Conservation (phyloP, 2,329 filamentous ascomycete species). For the Xylaria sp. region DNA sequence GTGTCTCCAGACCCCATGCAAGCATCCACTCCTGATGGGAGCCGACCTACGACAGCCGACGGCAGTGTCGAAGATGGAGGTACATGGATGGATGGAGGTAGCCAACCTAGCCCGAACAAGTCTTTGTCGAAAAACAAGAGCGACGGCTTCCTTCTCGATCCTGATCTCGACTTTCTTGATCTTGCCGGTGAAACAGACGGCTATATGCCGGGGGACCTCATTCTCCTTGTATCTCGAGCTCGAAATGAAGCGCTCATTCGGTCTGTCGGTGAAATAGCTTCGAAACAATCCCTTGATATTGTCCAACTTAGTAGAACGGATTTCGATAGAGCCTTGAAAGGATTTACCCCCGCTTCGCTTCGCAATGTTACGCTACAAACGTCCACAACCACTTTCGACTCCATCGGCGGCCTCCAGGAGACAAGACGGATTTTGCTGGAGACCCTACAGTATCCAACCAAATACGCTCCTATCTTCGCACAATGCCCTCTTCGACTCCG, state of each 20-base stretch:
- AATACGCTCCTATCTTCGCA: slow-evolving; percentile 97
- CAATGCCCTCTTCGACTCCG: slow-evolving; percentile 94
- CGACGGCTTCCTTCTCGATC: slow-evolving; percentile 78
- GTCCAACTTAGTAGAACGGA: slow-evolving; percentile 78
- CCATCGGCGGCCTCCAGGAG: slow-evolving; percentile 87
- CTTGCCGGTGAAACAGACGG: slow-evolving; percentile 94
- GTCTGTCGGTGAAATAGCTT: slow-evolving; percentile 68
- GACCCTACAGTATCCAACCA: slow-evolving; percentile 95
- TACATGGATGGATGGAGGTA: slow-evolving; percentile 81
- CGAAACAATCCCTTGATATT: slow-evolving; percentile 59
- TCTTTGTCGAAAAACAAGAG: slow-evolving; percentile 51
- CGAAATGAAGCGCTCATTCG: slow-evolving; percentile 93
- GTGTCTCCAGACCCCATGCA: slow-evolving; percentile 54
- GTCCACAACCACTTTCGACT: slow-evolving; percentile 90
- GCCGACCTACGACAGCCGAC: slow-evolving; percentile 68
- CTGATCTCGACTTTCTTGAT: slow-evolving; percentile 88
- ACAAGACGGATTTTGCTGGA: slow-evolving; percentile 93
- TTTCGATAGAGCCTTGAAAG: slow-evolving; percentile 85
- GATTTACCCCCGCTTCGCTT: slow-evolving; percentile 93
- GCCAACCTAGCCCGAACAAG: slow-evolving; percentile 61
- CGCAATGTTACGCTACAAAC: slow-evolving; percentile 94
- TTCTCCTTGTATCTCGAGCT: slow-evolving; percentile 85
- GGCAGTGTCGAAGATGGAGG: slow-evolving; percentile 65
- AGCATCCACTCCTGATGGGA: slow-evolving; percentile 56
- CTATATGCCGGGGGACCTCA: slow-evolving; percentile 96